These are phyloP conservation scores for Dillenia suffruticosa DNA, from an alignment of 164 flowering plant genomes.

Conservation along the genomic window DNA sequence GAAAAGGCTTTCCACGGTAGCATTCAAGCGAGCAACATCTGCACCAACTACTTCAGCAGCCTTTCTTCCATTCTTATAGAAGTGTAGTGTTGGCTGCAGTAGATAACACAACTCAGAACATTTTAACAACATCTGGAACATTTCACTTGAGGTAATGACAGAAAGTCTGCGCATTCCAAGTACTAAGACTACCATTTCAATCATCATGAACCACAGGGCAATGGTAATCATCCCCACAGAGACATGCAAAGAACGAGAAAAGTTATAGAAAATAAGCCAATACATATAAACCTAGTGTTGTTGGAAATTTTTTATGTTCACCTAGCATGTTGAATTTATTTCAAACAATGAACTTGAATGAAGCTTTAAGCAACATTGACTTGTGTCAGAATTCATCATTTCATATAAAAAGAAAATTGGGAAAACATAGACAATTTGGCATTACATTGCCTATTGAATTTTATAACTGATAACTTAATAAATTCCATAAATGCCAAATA, in stretches of 20 bases:
- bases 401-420: too few relatives aligned
- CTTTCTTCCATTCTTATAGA: conserved; percentile 51
- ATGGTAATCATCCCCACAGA: not conserved
- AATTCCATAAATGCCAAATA: too few relatives aligned
- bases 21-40: conserved; percentile 34
- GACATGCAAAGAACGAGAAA: not conserved
- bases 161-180: not conserved
- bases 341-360: too few relatives aligned
- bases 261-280: too few relatives aligned
- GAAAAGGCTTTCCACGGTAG: conserved; percentile 41
- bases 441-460: too few relatives aligned
- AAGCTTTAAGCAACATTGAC: too few relatives aligned
- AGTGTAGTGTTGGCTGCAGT: conserved; percentile 66
- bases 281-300: too few relatives aligned
- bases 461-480: too few relatives aligned
- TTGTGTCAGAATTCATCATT: too few relatives aligned
- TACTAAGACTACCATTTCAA: not conserved
- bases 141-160: not conserved
- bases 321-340: too few relatives aligned
- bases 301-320: too few relatives aligned
- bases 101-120: not conserved
- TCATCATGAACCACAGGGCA: not conserved
- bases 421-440: too few relatives aligned
- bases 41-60: conserved; percentile 53
- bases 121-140: not conserved